Percentiles rank a stretch among this genome's conserved stretches.
Evolutionary conservation across 2,329 filamentous ascomycete species (phyloP).

Genomic region (Exophiala mesophila): DNA sequence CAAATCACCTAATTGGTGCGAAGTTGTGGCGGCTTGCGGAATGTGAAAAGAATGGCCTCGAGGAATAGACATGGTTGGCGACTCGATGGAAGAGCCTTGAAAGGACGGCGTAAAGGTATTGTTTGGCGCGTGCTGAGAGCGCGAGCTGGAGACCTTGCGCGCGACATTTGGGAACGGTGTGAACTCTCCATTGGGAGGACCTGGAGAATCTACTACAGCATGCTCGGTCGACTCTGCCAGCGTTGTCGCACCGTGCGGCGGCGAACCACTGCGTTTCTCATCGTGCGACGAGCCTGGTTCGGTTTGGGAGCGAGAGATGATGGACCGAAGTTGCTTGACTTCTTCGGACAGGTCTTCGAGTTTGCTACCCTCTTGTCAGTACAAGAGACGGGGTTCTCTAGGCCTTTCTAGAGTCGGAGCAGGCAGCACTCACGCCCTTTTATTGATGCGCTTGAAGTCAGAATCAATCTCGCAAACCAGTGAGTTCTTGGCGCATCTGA

Average conservation of each 20-base stretch:
- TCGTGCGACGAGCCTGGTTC: not conserved
- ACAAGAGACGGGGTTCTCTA: not conserved
- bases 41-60: not conserved
- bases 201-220: not conserved
- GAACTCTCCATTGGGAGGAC: not conserved
- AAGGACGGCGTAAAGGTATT: slow-evolving; percentile 2
- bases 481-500: slow-evolving; percentile 2
- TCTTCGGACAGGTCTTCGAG: slow-evolving; percentile 9
- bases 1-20: slow-evolving; percentile 4
- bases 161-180: slow-evolving; percentile 1
- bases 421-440: slow-evolving; percentile 5
- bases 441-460: slow-evolving; percentile 12
- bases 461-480: slow-evolving; percentile 8
- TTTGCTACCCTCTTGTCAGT: slow-evolving; percentile 3
- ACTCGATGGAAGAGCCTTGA: slow-evolving; percentile 1
- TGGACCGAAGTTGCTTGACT: slow-evolving; percentile 4
- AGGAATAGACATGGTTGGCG: not conserved
- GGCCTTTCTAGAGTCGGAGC: not conserved
- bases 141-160: not conserved
- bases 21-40: not conserved
- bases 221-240: not conserved
- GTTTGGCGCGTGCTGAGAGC: not conserved
- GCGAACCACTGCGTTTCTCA: not conserved
- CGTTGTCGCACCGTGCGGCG: not conserved
- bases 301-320: slow-evolving; percentile 2